A percentile compares a stretch with the other conserved stretches of the same genome.
These are phyloP conservation scores for Botryotinia calthae DNA, from an alignment of 2,329 filamentous ascomycete species.

Conservation along the genomic window DNA sequence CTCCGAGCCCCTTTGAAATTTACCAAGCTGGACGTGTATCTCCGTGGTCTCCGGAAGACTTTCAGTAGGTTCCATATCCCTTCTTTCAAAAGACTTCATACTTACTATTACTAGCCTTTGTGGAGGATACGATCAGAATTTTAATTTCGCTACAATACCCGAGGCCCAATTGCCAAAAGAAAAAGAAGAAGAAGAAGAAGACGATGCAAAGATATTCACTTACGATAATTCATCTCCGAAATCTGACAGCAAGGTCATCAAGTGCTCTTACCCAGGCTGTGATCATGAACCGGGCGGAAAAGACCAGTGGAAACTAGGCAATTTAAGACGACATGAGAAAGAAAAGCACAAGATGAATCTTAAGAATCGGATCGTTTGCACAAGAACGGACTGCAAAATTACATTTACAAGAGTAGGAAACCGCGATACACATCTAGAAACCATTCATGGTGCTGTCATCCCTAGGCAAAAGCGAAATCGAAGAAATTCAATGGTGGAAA, in stretches of 20 bases:
- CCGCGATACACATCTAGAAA: conserved; percentile 26
- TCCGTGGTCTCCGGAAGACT: background rate
- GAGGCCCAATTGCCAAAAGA: background rate
- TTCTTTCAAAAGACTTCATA: background rate
- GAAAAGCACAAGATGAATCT: conserved; percentile 28
- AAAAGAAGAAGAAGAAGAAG: background rate
- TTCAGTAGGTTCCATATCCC: background rate
- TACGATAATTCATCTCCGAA: background rate
- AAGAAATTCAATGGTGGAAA: background rate
- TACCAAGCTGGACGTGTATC: background rate
- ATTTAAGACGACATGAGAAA: conserved; percentile 31
- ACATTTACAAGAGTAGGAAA: conserved; percentile 34
- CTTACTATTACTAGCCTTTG: background rate
- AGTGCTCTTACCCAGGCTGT: conserved; percentile 20
- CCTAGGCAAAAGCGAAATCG: background rate
- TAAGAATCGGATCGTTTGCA: conserved; percentile 25
- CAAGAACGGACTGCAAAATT: conserved; percentile 26
- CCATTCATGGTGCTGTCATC: background rate
- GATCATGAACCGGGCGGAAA: conserved; percentile 29
- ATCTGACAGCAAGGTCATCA: background rate
- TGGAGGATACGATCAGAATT: background rate
- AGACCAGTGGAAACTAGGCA: conserved; percentile 34
- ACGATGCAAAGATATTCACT: background rate
- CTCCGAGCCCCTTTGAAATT: rapidly evolving
- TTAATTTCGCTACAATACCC: background rate